Evolutionary conservation across 352 stramenopile genomes (phyloP).

Genomic region (Globisporangium uncinulatum): DNA sequence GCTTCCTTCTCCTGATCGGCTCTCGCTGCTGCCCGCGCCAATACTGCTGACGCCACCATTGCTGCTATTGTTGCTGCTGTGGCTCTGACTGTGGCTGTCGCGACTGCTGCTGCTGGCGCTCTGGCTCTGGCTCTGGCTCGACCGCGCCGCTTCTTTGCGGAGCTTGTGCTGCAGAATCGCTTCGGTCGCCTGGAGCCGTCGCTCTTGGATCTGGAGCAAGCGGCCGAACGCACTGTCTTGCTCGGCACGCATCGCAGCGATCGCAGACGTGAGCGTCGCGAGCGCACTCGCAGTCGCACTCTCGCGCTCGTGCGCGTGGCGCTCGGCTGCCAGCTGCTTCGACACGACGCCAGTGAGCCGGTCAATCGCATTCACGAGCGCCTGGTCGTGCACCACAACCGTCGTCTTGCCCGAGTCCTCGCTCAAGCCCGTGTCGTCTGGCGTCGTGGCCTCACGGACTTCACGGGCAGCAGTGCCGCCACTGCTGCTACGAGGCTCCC

Average conservation of each 20-base stretch:
- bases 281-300: slow-evolving; percentile 21
- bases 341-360: slow-evolving; percentile 54
- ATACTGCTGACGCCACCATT: background rate
- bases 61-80: background rate
- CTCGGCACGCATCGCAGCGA: slow-evolving; percentile 49
- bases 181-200: slow-evolving; percentile 61
- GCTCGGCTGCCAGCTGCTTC: slow-evolving; percentile 36
- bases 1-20: too few species aligned
- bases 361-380: slow-evolving; percentile 53
- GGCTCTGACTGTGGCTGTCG: background rate
- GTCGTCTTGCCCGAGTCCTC: slow-evolving; percentile 28
- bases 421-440: slow-evolving; percentile 37
- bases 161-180: slow-evolving; percentile 50
- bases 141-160: slow-evolving; percentile 33
- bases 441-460: slow-evolving; percentile 46
- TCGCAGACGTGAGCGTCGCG: slow-evolving; percentile 31
- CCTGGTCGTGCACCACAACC: slow-evolving; percentile 51
- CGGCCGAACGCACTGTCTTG: slow-evolving; percentile 35
- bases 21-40: too few species aligned
- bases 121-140: too few species aligned
- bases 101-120: slow-evolving; percentile 1
- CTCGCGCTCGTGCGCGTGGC: slow-evolving; percentile 25
- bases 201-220: slow-evolving; percentile 62
- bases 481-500: background rate
- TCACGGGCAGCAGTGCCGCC: slow-evolving; percentile 10